Evolutionary conservation across 352 stramenopile genomes (phyloP).

Genomic region (Pythium utonaiense): DNA sequence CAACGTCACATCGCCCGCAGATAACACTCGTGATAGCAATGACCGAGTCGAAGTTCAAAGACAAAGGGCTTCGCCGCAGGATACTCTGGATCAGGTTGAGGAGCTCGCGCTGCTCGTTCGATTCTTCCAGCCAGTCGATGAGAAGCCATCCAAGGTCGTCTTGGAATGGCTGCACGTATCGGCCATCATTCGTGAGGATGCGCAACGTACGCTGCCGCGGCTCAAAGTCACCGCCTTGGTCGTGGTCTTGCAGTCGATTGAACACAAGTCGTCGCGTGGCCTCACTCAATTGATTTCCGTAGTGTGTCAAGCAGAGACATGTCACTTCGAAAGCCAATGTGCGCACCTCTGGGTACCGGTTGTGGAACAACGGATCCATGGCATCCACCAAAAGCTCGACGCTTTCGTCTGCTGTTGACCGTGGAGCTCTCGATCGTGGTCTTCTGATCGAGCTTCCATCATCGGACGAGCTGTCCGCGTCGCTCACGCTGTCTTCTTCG

Average conservation of each 20-base stretch:
- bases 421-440: background rate
- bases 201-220: constrained; percentile 64
- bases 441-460: background rate
- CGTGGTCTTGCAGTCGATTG: constrained; percentile 43
- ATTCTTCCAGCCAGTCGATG: constrained; percentile 71
- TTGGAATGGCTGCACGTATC: constrained; percentile 60
- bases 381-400: constrained; percentile 50
- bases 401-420: constrained; percentile 26
- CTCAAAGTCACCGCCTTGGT: constrained; percentile 46
- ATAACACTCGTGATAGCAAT: constrained; percentile 70
- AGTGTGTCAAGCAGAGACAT: constrained; percentile 61
- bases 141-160: constrained; percentile 74
- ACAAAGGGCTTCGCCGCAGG: constrained; percentile 48
- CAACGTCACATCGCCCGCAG: constrained; percentile 59
- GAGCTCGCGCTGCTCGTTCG: constrained; percentile 75
- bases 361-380: constrained; percentile 65
- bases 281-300: constrained; percentile 43
- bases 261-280: constrained; percentile 53
- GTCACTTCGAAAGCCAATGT: constrained; percentile 73
- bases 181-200: constrained; percentile 59
- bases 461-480: background rate
- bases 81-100: constrained; percentile 73
- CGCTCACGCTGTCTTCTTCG: background rate
- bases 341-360: constrained; percentile 65
- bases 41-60: constrained; percentile 59